Evolutionary conservation across 257 asterid species (phyloP), one percentile per base, ranked within the genome.

Genomic region (Dorcoceras hygrometricum): DNA sequence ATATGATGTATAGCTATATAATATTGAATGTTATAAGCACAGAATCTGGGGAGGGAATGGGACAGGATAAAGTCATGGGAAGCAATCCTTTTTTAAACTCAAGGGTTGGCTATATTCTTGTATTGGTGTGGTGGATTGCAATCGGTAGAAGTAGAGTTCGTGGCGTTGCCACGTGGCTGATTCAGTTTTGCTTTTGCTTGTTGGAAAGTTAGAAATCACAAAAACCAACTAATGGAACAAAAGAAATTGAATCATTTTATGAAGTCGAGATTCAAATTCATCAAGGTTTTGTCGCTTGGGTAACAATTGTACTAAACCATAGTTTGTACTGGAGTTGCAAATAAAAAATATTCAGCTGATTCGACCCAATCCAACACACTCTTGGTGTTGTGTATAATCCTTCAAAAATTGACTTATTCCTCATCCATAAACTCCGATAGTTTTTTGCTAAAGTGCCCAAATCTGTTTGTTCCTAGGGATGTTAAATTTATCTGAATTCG

Each of bases 11-110:
- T 66, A 70, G 73, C 55, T 59, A 66, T 72, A 69, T 60, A 57
- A n/a, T 76, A 63, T 73, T 73, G 36, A 69, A 63, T 70, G 81
- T 57, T 70, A 59, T 58, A 54, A 62, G 70, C 50, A 62, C 63
- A 73, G 73, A 67, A 62, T 6, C 50, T 46, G 57, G 78, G 26
- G 65, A 43, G 57, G 64, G 73, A 12, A 26, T 63, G 78, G 26
- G 65, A 43, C 62, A 67, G 73, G 18, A 26, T 63, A 28, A 20
- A 25, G 34, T 34, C 14, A 9, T 12, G 65, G 59, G 77, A 16
- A 63, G 62, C 25, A 26, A 62, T 20, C 59, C 27, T 60, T 64
- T 77, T 39, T 39, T 10, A 5, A 39, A 3, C 10, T 36, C 14
- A 39, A 58, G 61, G 53, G 23, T 27, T 63, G 68, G 31, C 25